Base-by-base conservation (phyloP, 148 eudicot species). In the Camellia lanceoleosa region DNA sequence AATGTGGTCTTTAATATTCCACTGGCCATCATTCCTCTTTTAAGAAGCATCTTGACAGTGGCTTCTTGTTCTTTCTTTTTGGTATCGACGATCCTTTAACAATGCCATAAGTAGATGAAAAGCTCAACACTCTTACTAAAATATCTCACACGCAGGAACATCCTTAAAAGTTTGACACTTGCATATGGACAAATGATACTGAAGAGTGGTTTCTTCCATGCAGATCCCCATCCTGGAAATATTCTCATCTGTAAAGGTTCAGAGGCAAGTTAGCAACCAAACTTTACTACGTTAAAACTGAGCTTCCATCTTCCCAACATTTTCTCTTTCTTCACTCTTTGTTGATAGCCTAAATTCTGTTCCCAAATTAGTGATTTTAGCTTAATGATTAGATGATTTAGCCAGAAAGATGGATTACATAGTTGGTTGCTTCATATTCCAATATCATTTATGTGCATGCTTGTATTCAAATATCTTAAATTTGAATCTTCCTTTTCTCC, bases 191-290 rank as follows among this genome's bases (percentile, higher is more conserved):
- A 30, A 30, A 30, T 30, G 30, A 30, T 30, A 30, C 30, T 30
- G 30, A 30, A 30, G 30, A 30, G 30, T 30, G 30, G 30, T 30
- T 30, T 30, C 30, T 30, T 30, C 30, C 30, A 30, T 30, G 30
- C 30, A 30, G 30, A 30, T 30, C 30, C 30, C 30, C 30, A 30
- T 30, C 30, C 30, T 30, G 30, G 99, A 20, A 96, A 96, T 83
- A 96, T 96, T 82, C 74, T 96, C 41, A 92, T 96, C 60, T 92
- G 99, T 79, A 86, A 86, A 88, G 98, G 95, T 75, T 93, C 97
- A 54, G 91, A 96, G 99, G 99, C 87, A 82, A 87, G 89, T 89
- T 15, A 16, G 54, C 19, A 15, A 15, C 78, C 44, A 2, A 68
- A 63, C 44, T 51, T 46, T 70, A 10, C 47, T 56, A 10, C 61